Evolutionary conservation across 208 protist genomes (phyloP), one percentile per base, ranked within the genome.

Genomic region (Acanthamoeba rhysodes): DNA sequence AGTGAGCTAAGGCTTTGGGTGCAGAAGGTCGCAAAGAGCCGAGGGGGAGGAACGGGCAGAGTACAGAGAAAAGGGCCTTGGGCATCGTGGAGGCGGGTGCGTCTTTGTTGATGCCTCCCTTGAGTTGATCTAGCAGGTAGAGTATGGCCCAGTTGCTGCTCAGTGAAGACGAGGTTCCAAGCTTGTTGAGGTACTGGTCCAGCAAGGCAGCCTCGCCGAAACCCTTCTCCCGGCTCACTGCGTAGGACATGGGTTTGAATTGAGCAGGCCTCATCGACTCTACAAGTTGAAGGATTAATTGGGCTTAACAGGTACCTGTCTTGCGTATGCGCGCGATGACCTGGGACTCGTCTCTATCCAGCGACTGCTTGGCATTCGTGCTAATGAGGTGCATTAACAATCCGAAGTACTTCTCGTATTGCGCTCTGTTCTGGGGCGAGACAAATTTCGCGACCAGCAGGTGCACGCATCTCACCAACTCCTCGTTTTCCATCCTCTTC

Each of bases 321-420:
- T 88, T 88, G 6, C 50, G 41, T 10, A 88, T 88, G 18, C 50
- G 80, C 0, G 80, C 80, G 12, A 88, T 55, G 14, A 88, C 80
- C 50, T 88, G 80, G 6, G 80, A 66, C 29, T 88, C 80, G 50
- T 88, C 80, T 24, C 80, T 29, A 24, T 88, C 80, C 10, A 88
- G 80, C 20, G 80, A 22, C 27, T 88, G 50, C 80, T 88, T 88
- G 80, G 80, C 80, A 27, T 88, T 88, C 12, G 80, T 66, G 53
- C 80, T 88, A 7, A 88, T 88, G 80, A 88, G 80, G 80, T 88
- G 80, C 50, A 88, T 88, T 45, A 88, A 41, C 29, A 88, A 27
- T n/a, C 14, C 50, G n/a, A 88, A 88, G 12, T 45, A 88, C 53
- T 88, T 57, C 1, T 59, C 80, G 18, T 88, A 88, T 16, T 88